Evolutionary conservation across 345 rosid genomes (phyloP).

Genomic region (Murraya paniculata): DNA sequence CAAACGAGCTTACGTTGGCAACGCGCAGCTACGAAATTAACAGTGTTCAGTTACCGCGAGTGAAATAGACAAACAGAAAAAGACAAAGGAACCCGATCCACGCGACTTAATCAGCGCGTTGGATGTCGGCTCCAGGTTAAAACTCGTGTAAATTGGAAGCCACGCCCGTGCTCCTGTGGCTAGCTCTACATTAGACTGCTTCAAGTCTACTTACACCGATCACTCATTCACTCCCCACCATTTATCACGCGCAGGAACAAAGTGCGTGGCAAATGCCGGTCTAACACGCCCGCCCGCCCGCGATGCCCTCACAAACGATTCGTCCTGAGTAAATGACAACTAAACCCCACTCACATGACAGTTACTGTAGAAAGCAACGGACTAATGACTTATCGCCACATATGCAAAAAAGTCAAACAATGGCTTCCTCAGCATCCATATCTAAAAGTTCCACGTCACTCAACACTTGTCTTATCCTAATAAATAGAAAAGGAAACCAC

Average conservation of each 20-base stretch:
- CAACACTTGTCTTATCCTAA: constrained; percentile 21
- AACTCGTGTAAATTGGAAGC: not conserved
- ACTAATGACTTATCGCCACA: constrained; percentile 20
- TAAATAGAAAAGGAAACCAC: not conserved
- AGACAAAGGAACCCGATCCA: not conserved
- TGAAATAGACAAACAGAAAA: not conserved
- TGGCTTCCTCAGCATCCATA: not conserved
- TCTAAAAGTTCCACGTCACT: constrained; percentile 14
- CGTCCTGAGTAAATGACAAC: constrained; percentile 14
- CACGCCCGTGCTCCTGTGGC: too few species aligned
- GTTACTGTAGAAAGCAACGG: constrained; percentile 9
- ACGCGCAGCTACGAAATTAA: not conserved
- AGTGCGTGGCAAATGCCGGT: not conserved
- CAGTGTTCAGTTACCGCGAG: not conserved
- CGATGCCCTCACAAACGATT: not conserved
- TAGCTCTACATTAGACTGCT: not conserved
- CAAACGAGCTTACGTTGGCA: not conserved
- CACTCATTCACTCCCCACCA: not conserved
- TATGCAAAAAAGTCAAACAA: constrained; percentile 15
- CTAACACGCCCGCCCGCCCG: not conserved
- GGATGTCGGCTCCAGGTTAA: not conserved
- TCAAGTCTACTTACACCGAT: not conserved
- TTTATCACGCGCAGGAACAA: not conserved
- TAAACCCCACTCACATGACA: constrained; percentile 24
- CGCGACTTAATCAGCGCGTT: not conserved